phyloP scores from a whole-genome alignment of 1,284 basidiomycete species.

The Schizophyllum amplum region DNA sequence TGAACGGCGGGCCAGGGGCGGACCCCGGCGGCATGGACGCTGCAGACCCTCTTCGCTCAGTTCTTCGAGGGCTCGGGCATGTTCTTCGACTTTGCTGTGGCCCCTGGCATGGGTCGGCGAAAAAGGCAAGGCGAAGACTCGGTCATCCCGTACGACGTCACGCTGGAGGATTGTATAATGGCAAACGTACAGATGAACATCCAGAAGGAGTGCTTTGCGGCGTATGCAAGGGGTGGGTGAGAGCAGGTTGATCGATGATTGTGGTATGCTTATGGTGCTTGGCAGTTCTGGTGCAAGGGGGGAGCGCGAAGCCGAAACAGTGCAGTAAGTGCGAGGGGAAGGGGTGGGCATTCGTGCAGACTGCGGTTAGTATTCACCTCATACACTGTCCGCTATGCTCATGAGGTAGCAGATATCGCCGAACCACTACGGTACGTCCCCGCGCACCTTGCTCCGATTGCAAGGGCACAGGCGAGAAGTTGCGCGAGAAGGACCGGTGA shows the following conservation, averaged over 20 bases:
- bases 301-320: slow-evolving; percentile 71
- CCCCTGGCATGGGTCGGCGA: slow-evolving; percentile 35
- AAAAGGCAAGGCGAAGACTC: slow-evolving; percentile 63
- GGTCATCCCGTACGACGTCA: slow-evolving; percentile 76
- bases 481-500: slow-evolving; percentile 85
- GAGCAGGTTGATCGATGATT: not conserved
- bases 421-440: slow-evolving; percentile 45
- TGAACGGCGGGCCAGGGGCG: slow-evolving; percentile 44
- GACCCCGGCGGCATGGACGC: slow-evolving; percentile 29
- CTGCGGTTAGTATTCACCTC: slow-evolving; percentile 32
- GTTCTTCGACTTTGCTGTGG: slow-evolving; percentile 47
- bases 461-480: slow-evolving; percentile 69
- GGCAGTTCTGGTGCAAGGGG: slow-evolving; percentile 77
- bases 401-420: slow-evolving; percentile 34
- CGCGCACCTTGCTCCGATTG: slow-evolving; percentile 70
- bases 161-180: slow-evolving; percentile 91
- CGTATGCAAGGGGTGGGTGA: slow-evolving; percentile 72
- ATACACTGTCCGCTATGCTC: slow-evolving; percentile 1
- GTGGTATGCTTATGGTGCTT: slow-evolving; percentile 3
- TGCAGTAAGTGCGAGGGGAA: slow-evolving; percentile 84
- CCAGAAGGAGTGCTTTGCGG: slow-evolving; percentile 81
- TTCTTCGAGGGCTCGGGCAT: slow-evolving; percentile 55
- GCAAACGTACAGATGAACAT: slow-evolving; percentile 87
- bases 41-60: slow-evolving; percentile 71
- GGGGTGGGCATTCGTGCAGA: slow-evolving; percentile 63